phyloP scores from a whole-genome alignment of 2,329 filamentous ascomycete species.

The Aspergillus pseudoglaucus region DNA sequence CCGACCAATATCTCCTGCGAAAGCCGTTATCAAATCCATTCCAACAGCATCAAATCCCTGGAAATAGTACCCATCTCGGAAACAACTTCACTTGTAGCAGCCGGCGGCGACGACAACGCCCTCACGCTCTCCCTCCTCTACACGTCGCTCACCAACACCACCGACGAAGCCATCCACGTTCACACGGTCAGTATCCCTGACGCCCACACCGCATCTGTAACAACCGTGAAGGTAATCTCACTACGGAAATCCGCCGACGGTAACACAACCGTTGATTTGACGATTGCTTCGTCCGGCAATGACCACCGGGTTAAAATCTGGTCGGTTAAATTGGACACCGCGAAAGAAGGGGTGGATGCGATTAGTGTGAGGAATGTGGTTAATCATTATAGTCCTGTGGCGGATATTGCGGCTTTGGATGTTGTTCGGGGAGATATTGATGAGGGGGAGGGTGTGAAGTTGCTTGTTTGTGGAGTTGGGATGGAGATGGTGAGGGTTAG shows the following conservation, averaged over 20 bases:
- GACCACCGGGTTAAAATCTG: constrained; percentile 44
- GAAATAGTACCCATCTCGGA: constrained; percentile 25
- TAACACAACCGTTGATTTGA: constrained; percentile 8
- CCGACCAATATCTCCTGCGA: constrained; percentile 26
- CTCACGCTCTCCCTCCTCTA: constrained; percentile 53
- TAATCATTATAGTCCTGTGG: constrained; percentile 44
- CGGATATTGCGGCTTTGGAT: constrained; percentile 50
- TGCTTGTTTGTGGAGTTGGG: constrained; percentile 45
- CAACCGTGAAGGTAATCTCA: constrained; percentile 29
- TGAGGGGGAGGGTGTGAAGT: constrained; percentile 10
- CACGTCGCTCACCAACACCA: constrained; percentile 5
- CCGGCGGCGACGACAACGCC: constrained; percentile 84
- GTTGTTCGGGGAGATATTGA: constrained; percentile 19
- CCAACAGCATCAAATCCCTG: constrained; percentile 67
- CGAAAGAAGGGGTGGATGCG: constrained; percentile 10
- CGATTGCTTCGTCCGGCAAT: constrained; percentile 37
- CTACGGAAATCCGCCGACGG: constrained; percentile 4
- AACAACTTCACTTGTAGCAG: constrained; percentile 52
- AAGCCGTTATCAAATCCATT: constrained; percentile 55
- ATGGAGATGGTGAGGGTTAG: constrained; percentile 39
- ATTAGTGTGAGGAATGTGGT: constrained; percentile 20
- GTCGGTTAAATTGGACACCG: constrained; percentile 26
- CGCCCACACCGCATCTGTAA: constrained; percentile 42
- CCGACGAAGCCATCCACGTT: constrained; percentile 13
- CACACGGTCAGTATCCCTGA: constrained; percentile 32